Evolutionary conservation across 192 early-diverging fungal genomes (phyloP), one percentile per base, ranked within the genome.

Genomic region (Rhizophagus sp.): DNA sequence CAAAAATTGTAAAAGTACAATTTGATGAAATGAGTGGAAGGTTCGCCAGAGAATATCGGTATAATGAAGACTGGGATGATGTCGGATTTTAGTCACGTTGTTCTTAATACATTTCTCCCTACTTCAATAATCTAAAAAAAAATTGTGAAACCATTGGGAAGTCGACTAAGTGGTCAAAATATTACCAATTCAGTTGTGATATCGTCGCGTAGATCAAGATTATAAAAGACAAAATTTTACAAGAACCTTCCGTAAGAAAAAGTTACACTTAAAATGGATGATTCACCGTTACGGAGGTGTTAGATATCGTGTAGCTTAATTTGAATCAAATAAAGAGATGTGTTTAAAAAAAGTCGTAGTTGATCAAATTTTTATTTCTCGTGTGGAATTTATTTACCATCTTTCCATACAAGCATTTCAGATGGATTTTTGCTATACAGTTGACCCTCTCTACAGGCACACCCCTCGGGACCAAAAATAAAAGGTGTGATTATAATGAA

Each of bases 181-280:
- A 74, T 74, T 80, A 82, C 62, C 78, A 73, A 63, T 82, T 76
- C 70, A 39, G 72, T 49, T 82, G 82, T 33, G 69, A 82, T 47
- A 82, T 62, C 80, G 34, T 27, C 13, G 36, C 19, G 12, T 61
- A 13, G 49, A 74, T 22, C 11, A 74, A 27, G 67, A 69, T 39
- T 41, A 39, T 41, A 36, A 41, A 69, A 69, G 34, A n/a, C 33
- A 36, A 39, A 30, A 9, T 41, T 39, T 19, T 30, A 5, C 2
- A 1, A 22, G 9, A 36, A 36, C 7, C 19, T 41, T 11, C 0
- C 10, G 12, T 4, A 82, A 36, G 11, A 65, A 66, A 50, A 61
- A 68, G 10, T 27, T 25, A 19, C 33, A 75, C 34, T 7, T 6
- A 52, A 57, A 30, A 52, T 25, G 24, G 52, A 74, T 17, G 36